Evolutionary conservation across 1,284 basidiomycete species (phyloP).

Genomic region (Naganishia cerealis): DNA sequence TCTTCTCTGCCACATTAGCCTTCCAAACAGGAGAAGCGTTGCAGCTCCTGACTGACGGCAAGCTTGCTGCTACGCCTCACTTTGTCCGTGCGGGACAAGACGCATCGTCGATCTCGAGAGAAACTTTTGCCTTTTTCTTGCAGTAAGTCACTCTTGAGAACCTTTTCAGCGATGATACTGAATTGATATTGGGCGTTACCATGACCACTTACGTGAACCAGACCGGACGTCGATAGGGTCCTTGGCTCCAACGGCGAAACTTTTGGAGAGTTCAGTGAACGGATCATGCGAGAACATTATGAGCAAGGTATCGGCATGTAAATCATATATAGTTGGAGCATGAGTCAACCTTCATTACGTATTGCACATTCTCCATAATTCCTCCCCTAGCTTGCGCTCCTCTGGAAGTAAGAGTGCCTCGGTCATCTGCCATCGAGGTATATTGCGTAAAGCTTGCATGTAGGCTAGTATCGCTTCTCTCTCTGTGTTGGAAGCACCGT

Average conservation of each 20-base stretch:
- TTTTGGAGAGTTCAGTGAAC: conserved; percentile 84
- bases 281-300: conserved; percentile 70
- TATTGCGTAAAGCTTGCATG: conserved; percentile 11
- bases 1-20: conserved; percentile 64
- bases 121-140: conserved; percentile 83
- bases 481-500: neutral
- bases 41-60: conserved; percentile 71
- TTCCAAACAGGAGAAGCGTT: conserved; percentile 93
- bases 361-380: neutral
- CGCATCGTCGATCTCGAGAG: conserved; percentile 64
- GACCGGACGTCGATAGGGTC: conserved; percentile 72
- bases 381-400: conserved; percentile 18
- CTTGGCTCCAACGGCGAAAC: conserved; percentile 66
- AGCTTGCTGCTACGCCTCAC: conserved; percentile 80
- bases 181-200: conserved; percentile 57
- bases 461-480: neutral
- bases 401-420: conserved; percentile 20
- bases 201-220: conserved; percentile 13
- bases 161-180: conserved; percentile 54
- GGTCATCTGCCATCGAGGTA: conserved; percentile 26
- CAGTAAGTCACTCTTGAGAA: conserved; percentile 56
- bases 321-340: neutral
- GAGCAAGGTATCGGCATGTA: conserved; percentile 16
- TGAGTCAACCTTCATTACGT: neutral
- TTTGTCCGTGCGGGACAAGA: conserved; percentile 64